Evolutionary conservation across 2,329 filamentous ascomycete species (phyloP).

Genomic region (Plenodomus biglobosus): DNA sequence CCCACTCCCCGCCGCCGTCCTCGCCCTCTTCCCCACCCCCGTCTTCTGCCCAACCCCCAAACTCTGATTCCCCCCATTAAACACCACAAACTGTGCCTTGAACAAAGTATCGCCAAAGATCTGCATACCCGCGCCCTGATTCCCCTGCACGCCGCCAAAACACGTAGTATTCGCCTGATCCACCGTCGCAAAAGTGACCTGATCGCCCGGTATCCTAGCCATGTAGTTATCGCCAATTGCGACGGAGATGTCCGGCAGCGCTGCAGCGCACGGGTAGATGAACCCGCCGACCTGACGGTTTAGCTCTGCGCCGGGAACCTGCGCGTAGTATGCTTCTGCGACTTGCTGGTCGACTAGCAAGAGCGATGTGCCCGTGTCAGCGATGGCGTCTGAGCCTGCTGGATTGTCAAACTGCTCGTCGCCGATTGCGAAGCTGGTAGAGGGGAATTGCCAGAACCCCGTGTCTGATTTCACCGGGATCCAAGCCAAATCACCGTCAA

Average conservation of each 20-base stretch:
- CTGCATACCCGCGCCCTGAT: conserved; percentile 55
- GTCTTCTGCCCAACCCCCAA: conserved; percentile 54
- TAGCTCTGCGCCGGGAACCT: conserved; percentile 44
- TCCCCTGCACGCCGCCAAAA: conserved; percentile 68
- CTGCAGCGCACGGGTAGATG: conserved; percentile 48
- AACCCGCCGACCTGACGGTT: conserved; percentile 46
- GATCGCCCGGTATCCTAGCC: conserved; percentile 57
- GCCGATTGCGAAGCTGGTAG: conserved; percentile 59
- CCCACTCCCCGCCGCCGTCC: background rate
- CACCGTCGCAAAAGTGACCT: conserved; percentile 44
- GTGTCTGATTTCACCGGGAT: conserved; percentile 61
- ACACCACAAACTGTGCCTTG: conserved; percentile 62
- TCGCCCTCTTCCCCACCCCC: conserved; percentile 1
- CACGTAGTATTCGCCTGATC: conserved; percentile 55
- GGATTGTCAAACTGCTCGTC: conserved; percentile 59
- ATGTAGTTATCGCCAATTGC: conserved; percentile 60
- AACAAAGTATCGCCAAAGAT: conserved; percentile 66
- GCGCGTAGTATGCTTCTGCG: conserved; percentile 50
- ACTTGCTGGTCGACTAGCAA: conserved; percentile 60
- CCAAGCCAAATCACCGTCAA: conserved; percentile 64
- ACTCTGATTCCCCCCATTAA: conserved; percentile 56
- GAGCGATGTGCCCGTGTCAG: conserved; percentile 63
- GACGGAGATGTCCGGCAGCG: conserved; percentile 52
- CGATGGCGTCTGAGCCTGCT: conserved; percentile 48
- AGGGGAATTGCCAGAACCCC: conserved; percentile 71